These are phyloP conservation scores for Clavaria fumosa DNA, from an alignment of 768 basidiomycete genomes.

Conservation along the genomic window DNA sequence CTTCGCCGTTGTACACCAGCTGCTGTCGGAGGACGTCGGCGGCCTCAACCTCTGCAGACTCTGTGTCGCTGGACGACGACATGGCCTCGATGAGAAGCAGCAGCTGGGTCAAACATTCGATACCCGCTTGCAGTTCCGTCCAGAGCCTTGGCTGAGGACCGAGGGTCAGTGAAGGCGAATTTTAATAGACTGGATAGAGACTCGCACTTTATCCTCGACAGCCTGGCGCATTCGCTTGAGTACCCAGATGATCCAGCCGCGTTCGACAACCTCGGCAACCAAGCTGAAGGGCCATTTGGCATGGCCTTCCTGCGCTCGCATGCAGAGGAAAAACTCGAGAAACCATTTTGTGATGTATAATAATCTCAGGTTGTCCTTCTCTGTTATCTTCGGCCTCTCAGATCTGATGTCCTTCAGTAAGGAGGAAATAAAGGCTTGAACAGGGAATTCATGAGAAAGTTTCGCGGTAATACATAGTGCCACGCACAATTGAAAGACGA, in stretches of 20 bases:
- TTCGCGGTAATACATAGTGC: too few relatives aligned
- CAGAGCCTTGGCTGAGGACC: constrained; percentile 68
- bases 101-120: constrained; percentile 88
- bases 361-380: constrained; percentile 84
- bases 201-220: constrained; percentile 74
- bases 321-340: constrained; percentile 73
- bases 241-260: constrained; percentile 82
- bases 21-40: constrained; percentile 77
- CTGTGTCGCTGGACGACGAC: constrained; percentile 35
- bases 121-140: constrained; percentile 87
- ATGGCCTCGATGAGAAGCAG: constrained; percentile 80
- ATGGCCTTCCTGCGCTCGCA: constrained; percentile 18
- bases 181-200: constrained; percentile 5
- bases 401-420: constrained; percentile 88
- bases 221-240: constrained; percentile 78
- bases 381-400: constrained; percentile 83
- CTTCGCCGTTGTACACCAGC: constrained; percentile 89
- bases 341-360: constrained; percentile 85
- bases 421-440: constrained; percentile 77
- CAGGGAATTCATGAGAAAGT: too few relatives aligned
- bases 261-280: constrained; percentile 75
- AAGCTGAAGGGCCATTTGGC: constrained; percentile 51
- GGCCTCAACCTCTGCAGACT: constrained; percentile 45
- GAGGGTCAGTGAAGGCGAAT: constrained; percentile 4
- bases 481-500: constrained; percentile 80